Conservation (phyloP, 345 rosid species). For the Luvunga scandens region DNA sequence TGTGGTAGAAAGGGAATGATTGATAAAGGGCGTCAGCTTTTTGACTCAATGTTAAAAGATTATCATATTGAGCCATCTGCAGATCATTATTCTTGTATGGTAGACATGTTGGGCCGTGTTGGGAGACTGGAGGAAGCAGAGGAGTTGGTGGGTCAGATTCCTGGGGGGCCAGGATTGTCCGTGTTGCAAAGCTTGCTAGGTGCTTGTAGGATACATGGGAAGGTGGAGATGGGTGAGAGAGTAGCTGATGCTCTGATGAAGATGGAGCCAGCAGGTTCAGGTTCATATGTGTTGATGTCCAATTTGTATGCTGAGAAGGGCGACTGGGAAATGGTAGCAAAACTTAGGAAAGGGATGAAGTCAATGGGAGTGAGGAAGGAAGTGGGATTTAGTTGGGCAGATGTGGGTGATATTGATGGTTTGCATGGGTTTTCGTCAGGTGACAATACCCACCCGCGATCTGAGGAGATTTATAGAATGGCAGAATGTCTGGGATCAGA, state of each 20-base stretch:
- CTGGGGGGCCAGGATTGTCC: constrained; percentile 66
- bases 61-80: constrained; percentile 59
- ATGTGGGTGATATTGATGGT: constrained; percentile 45
- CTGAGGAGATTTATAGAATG: constrained; percentile 52
- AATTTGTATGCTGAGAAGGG: constrained; percentile 86
- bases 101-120: constrained; percentile 83
- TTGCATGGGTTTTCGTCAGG: constrained; percentile 77
- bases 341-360: constrained; percentile 64
- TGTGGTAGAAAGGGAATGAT: constrained; percentile 84
- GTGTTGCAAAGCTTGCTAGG: constrained; percentile 84
- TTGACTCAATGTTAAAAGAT: constrained; percentile 53
- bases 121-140: constrained; percentile 77
- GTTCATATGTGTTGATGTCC: constrained; percentile 76
- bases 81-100: constrained; percentile 90
- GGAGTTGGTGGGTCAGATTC: constrained; percentile 48
- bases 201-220: constrained; percentile 69
- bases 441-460: constrained; percentile 60
- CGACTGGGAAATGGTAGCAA: constrained; percentile 70
- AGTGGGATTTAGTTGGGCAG: constrained; percentile 82
- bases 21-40: constrained; percentile 55
- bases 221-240: constrained; percentile 67
- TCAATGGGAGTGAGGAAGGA: constrained; percentile 78
- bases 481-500: constrained; percentile 53
- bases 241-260: constrained; percentile 52
- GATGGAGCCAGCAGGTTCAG: constrained; percentile 65